Evolutionary conservation across 768 basidiomycete species (phyloP), one percentile per base, ranked within the genome.

Genomic region (Termitomyces sp.): DNA sequence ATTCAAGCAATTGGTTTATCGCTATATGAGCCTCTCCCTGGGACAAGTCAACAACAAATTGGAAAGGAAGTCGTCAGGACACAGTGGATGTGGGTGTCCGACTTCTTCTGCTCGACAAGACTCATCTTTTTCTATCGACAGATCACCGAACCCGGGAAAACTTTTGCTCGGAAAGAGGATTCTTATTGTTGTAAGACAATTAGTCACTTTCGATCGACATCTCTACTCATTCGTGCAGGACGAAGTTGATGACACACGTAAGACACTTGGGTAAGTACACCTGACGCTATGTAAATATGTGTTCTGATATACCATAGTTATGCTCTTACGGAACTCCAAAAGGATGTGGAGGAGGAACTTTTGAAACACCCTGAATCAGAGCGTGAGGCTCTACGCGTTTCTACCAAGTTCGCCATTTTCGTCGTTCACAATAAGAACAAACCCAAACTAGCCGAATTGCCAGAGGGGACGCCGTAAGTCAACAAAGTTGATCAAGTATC

Each of bases 1-100:
- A 97, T 98, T 61, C 91, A 94, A 70, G 96, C 97, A 5, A 98
- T 99, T 61, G 95, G 97, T 2, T 82, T 99, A 32, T 95, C 94
- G 5, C 79, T 99, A 3, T 99, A 99, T 64, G 97, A 99, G 69
- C 83, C 89, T 27, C 77, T 98, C 17, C 85, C 86, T 5, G 91
- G 86, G 17, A 81, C 83, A 3, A 84, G 84, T 1, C 83, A 71
- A 28, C 84, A 93, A 63, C 82, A 86, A 68, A 79, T 94, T 50
- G 91, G 91, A 48, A 80, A 75, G 57, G 87, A 97, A 68, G 92
- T 99, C 61, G 77, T 97, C 63, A 82, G 95, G 54, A 99, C 95
- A 16, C 97, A 99, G 71, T 99, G 97, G 97, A 76, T 98, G 89
- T 91, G 70, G 68, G 88, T 75, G 19, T 54, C 16, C 41, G 35